phyloP scores from a whole-genome alignment of 2,329 filamentous ascomycete genomes.

The Beauveria bassiana region DNA sequence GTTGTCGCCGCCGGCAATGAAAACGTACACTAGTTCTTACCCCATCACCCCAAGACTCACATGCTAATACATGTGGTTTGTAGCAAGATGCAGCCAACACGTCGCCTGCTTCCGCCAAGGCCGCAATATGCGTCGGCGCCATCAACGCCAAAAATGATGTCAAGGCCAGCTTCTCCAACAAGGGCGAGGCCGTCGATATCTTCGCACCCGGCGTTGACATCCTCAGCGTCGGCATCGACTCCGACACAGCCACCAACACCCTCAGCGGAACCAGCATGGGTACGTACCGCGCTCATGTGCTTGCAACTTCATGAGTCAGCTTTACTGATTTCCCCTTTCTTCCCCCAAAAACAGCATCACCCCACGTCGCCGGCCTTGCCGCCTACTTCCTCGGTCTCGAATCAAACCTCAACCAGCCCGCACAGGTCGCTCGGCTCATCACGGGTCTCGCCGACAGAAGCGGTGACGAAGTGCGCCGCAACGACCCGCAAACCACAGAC shows the following conservation, averaged over 20 bases:
- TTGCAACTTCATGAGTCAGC: not conserved
- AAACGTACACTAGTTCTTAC: slow-evolving; percentile 24
- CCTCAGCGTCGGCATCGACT: slow-evolving; percentile 44
- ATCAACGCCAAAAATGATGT: slow-evolving; percentile 43
- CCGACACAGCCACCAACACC: slow-evolving; percentile 34
- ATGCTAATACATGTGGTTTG: not conserved
- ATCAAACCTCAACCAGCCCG: slow-evolving; percentile 31
- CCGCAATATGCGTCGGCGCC: slow-evolving; percentile 53
- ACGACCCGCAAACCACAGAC: slow-evolving; percentile 37
- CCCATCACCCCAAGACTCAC: not conserved
- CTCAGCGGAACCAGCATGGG: slow-evolving; percentile 54
- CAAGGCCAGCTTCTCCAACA: slow-evolving; percentile 51
- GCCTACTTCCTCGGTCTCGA: slow-evolving; percentile 59
- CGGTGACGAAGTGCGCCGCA: slow-evolving; percentile 36
- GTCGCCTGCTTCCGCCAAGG: slow-evolving; percentile 47
- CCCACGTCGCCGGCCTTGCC: slow-evolving; percentile 59
- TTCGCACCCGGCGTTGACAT: slow-evolving; percentile 50
- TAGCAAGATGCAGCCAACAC: slow-evolving; percentile 39
- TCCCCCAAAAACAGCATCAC: slow-evolving; percentile 37
- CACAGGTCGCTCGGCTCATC: slow-evolving; percentile 37
- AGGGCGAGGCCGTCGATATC: slow-evolving; percentile 44
- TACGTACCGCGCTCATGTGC: slow-evolving; percentile 17
- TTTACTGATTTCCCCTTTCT: slow-evolving; percentile 13
- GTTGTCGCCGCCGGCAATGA: slow-evolving; percentile 57
- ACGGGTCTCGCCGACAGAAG: slow-evolving; percentile 42